phyloP scores from a whole-genome alignment of 805 yeast genomes.

The Cyberlindnera japonica region DNA sequence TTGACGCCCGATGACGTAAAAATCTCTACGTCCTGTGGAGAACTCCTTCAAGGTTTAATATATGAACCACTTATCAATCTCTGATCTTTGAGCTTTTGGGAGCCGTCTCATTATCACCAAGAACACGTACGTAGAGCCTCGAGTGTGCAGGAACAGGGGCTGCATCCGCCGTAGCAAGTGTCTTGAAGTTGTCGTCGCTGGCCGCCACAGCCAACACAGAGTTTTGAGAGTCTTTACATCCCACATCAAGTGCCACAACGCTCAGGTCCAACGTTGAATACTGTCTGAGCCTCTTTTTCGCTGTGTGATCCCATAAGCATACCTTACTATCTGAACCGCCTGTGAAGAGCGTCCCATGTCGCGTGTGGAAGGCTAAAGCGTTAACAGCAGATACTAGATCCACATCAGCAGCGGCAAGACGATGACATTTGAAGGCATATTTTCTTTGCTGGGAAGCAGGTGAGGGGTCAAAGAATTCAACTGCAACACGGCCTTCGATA shows the following conservation, averaged over 20 bases:
- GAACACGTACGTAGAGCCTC: conserved; percentile 16
- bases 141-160: conserved; percentile 18
- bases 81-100: conserved; percentile 11
- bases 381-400: conserved; percentile 75
- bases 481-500: conserved; percentile 78
- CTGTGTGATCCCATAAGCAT: conserved; percentile 85
- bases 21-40: no score
- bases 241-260: conserved; percentile 40
- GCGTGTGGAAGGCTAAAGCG: conserved; percentile 72
- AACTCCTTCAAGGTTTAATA: no score
- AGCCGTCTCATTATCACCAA: conserved; percentile 20
- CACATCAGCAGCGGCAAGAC: conserved; percentile 42
- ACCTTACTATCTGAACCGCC: conserved; percentile 92
- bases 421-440: conserved; percentile 82
- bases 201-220: conserved; percentile 43
- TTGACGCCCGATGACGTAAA: no score
- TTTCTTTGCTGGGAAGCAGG: conserved; percentile 39
- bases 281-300: conserved; percentile 72
- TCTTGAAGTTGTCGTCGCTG: conserved; percentile 48
- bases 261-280: conserved; percentile 52
- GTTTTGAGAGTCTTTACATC: conserved; percentile 24
- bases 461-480: conserved; percentile 59
- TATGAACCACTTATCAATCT: conserved; percentile 1
- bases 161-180: conserved; percentile 26
- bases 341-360: conserved; percentile 73